A percentile compares a stretch with the other conserved stretches of the same genome.
phyloP scores from a whole-genome alignment of 495 filamentous ascomycete genomes.

The Lasiosphaeria hispida region DNA sequence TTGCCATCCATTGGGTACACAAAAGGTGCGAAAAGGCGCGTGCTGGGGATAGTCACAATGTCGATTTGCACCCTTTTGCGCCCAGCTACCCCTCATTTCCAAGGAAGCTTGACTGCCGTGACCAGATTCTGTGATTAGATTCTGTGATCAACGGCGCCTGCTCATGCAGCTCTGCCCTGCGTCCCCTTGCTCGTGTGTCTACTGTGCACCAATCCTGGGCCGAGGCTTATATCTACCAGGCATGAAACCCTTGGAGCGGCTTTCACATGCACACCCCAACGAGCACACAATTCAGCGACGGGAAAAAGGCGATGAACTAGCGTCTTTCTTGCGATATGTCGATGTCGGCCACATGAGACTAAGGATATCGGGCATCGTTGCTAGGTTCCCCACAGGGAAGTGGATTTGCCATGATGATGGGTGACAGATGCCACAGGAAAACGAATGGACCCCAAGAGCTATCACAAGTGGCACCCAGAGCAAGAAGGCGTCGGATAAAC shows the following conservation, averaged over 20 bases:
- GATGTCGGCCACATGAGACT: no score
- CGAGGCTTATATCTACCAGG: conserved; percentile 16
- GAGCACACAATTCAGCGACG: neutral
- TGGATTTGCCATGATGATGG: neutral
- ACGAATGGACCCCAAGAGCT: neutral
- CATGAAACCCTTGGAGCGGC: conserved; percentile 1
- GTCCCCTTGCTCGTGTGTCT: neutral
- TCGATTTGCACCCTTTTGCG: neutral
- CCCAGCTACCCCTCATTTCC: neutral
- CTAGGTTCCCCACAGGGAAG: conserved; percentile 5
- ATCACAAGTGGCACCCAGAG: conserved; percentile 2
- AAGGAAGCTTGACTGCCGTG: conserved; percentile 4
- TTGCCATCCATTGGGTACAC: neutral
- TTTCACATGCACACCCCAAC: conserved; percentile 7
- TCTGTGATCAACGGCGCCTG: neutral
- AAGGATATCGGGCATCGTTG: no score
- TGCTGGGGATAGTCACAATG: no score
- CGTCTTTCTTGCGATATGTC: neutral
- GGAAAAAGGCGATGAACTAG: neutral
- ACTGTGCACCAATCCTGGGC: conserved; percentile 2
- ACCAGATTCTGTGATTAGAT: neutral
- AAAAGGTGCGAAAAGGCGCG: no score
- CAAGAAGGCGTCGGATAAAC: neutral
- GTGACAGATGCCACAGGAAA: neutral
- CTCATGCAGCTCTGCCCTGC: conserved; percentile 5